These are phyloP conservation scores for Phytophthora sp. DNA, from an alignment of 352 stramenopile species.

Conservation along the genomic window DNA sequence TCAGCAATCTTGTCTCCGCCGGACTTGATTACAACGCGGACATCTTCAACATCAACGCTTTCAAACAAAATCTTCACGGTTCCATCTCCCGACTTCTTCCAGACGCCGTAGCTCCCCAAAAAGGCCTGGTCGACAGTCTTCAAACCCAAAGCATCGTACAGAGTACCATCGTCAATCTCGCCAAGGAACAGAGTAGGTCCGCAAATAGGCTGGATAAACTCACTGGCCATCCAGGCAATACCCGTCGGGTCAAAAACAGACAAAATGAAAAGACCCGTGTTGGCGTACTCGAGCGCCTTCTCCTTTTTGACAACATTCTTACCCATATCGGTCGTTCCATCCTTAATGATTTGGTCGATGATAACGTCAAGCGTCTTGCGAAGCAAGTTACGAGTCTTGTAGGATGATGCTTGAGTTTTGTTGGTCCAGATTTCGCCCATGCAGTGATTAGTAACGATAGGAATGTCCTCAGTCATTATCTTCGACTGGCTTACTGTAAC, in stretches of 20 bases:
- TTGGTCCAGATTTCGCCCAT: constrained; percentile 39
- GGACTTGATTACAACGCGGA: constrained; percentile 34
- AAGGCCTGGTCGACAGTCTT: constrained; percentile 49
- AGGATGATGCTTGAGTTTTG: constrained; percentile 19
- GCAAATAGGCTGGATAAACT: constrained; percentile 67
- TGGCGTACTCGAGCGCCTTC: constrained; percentile 22
- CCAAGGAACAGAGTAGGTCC: constrained; percentile 48
- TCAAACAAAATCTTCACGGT: constrained; percentile 28
- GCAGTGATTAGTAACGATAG: constrained; percentile 35
- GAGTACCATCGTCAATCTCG: constrained; percentile 53
- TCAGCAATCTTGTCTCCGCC: constrained; percentile 26
- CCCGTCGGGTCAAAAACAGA: constrained; percentile 56
- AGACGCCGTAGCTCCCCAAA: constrained; percentile 41
- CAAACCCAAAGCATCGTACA: constrained; percentile 49
- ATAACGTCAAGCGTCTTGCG: constrained; percentile 40
- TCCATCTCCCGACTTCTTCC: constrained; percentile 47
- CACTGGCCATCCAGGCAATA: constrained; percentile 49
- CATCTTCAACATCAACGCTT: constrained; percentile 26
- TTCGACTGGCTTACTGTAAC: constrained; percentile 29
- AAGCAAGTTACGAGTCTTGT: constrained; percentile 25
- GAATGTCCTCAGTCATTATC: constrained; percentile 27
- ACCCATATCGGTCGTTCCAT: constrained; percentile 34
- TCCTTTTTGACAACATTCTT: constrained; percentile 28
- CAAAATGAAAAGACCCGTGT: constrained; percentile 47
- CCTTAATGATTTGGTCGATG: constrained; percentile 35